Evolutionary conservation across 73 alveolate species (phyloP), one percentile per base, ranked within the genome.

Genomic region (Paramecium tetraurelia): DNA sequence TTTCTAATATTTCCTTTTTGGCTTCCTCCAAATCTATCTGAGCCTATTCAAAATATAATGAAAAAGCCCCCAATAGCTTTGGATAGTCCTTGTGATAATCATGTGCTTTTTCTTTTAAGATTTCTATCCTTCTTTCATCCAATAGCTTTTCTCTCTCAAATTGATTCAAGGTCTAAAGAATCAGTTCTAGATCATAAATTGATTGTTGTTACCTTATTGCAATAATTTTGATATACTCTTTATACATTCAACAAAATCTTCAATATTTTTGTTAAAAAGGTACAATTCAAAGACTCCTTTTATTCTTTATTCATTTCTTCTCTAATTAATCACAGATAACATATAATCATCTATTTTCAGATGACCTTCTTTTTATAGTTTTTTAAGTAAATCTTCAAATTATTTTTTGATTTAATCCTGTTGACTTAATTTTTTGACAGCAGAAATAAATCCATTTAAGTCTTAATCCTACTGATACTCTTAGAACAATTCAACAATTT

Each of bases 241-340:
- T 12, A 80, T 44, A 46, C 53, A 5, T 41, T 80, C 90, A 44
- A 80, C 90, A 33, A 80, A 80, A 44, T 80, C 90, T 10, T 27
- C 50, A 22, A 24, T 18, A 80, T 41, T 80, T 46, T 80, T 44
- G 38, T 40, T 80, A 48, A 44, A 27, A 4, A 31, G 57, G 18
- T 80, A 80, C 20, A 80, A 80, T 46, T 80, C 90, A 80, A 80
- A 80, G 4, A 80, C 72, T 12, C 90, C 90, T 46, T 80, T 80
- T 10, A 80, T 46, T 24, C 90, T 80, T 20, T 41, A 24, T 48
- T 80, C 90, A 44, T 80, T 40, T 46, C 46, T 80, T 11, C 57
- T 80, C 31, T 40, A 43, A 40, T 31, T 46, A 20, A 80, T 80
- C 1, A 43, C 29, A 21, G 21, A 12, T 31, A 80, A 12, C 75